Evolutionary conservation across 495 filamentous ascomycete genomes (phyloP), one percentile per base, ranked within the genome.

Genomic region (Talaromyces liani): DNA sequence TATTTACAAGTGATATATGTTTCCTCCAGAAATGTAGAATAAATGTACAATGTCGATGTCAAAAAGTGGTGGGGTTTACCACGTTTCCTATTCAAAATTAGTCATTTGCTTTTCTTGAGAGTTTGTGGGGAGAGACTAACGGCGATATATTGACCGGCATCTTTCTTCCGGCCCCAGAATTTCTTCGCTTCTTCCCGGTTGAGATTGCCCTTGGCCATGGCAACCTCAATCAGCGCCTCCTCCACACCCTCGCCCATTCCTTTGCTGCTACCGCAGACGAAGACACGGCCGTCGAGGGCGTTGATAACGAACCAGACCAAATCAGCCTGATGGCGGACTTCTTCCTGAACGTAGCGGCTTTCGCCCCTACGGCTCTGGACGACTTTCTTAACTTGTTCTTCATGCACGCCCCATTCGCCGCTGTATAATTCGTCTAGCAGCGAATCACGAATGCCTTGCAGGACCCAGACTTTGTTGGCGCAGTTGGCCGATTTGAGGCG

Each of bases 161-260:
- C 88, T 77, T 87, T 91, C 83, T 94, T 94, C 61, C 90, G 77
- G 16, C 79, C 75, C 91, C 91, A 93, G 70, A 93, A 96, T 60
- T 84, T 75, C 72, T 81, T 78, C 0, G 91, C 91, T 71, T 91
- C 90, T 31, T 90, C 84, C 33, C 78, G 71, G 66, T 88, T 86
- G 24, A 94, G 73, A 65, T 89, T 89, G 5, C 90, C 91, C 80
- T 90, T 93, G 49, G 82, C 78, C 84, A 91, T 90, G 27, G 89
- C 88, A 4, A 92, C 89, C 66, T 93, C 89, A 22, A 93, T 77
- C 16, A 95, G 79, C 2, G 91, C 89, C 60, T 83, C 79, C 73
- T 97, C 91, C 0, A 98, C 94, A 16, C 94, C 95, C 72, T 98
- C 94, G 47, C 94, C 94, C 94, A 98, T 98, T 6, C 94, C 94